Evolutionary conservation across 352 stramenopile genomes (phyloP), one percentile per base, ranked within the genome.

Genomic region (Aphanomyces stellatus): DNA sequence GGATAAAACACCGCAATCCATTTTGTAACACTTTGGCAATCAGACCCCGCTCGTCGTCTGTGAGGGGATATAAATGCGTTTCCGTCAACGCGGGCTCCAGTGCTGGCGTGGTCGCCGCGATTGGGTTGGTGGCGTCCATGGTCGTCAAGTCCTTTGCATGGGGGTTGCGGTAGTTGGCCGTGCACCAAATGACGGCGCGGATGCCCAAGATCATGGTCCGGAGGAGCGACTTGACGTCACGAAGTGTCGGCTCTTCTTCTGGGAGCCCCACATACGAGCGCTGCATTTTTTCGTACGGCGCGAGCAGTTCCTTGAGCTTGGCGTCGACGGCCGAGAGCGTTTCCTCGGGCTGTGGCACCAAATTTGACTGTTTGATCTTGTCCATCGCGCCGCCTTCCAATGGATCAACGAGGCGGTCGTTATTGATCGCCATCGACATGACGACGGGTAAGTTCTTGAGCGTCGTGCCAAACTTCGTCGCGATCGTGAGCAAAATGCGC

Each of bases 141-240:
- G 78, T 89, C 17, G 83, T 91, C 53, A 94, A 51, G 71, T 96
- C 70, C 72, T 93, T 87, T 41, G 81, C 87, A 19, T 92, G 76
- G n/a, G 87, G 85, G 63, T 94, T 94, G 25, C 87, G 82, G 66
- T 95, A 95, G 75, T 97, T 97, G 35, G 85, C 87, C 13, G 98
- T 98, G 75, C 96, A 99, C 90, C 93, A 99, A 55, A 99, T 97
- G 4, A 99, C 81, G 10, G 93, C 98, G 62, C 98, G 98, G 41
- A 99, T 91, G 15, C 97, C 96, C n/a, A 97, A 73, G 51, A 99
- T 96, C 82, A 99, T 98, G 11, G 95, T 98, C 25, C 93, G 85
- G 41, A 99, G 61, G 28, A 99, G 81, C 19, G 81, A 90, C 71
- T 98, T 97, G 34, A 98, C 77, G 62, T 98, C 93, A 30, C 85